phyloP scores from a whole-genome alignment of 148 eudicot genomes.

The Suaeda aralocaspica region DNA sequence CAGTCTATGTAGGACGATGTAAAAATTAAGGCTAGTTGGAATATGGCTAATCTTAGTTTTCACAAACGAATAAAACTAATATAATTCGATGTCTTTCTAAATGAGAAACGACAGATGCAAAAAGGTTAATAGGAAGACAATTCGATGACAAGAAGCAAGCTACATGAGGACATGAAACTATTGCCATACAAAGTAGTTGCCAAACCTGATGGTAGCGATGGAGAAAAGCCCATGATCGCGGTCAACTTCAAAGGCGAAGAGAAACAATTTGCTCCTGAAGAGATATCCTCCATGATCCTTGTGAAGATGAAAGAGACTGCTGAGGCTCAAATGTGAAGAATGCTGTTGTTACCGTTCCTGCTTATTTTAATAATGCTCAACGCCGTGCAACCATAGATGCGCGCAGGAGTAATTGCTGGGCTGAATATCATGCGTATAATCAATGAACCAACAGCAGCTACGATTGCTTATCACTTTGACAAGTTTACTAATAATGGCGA shows the following conservation, averaged over 20 bases:
- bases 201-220: not conserved
- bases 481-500: not conserved
- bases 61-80: no score
- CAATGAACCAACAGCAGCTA: constrained; percentile 5
- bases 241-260: not conserved
- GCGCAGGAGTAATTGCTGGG: not conserved
- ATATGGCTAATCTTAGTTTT: no score
- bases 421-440: not conserved
- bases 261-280: not conserved
- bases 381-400: constrained; percentile 4
- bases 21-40: no score
- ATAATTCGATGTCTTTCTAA: no score
- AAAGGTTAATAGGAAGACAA: not conserved
- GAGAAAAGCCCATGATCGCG: not conserved
- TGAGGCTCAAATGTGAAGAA: not conserved
- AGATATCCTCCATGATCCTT: not conserved
- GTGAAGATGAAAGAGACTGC: constrained; percentile 2
- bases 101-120: not conserved
- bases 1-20: no score
- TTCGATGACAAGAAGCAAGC: not conserved
- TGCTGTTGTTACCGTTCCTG: not conserved
- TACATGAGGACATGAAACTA: not conserved
- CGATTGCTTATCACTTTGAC: not conserved
- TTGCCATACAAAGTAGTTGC: not conserved
- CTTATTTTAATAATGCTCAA: not conserved